These are phyloP conservation scores for Apiospora malaysiana DNA, from an alignment of 2,329 filamentous ascomycete genomes.

Conservation along the genomic window DNA sequence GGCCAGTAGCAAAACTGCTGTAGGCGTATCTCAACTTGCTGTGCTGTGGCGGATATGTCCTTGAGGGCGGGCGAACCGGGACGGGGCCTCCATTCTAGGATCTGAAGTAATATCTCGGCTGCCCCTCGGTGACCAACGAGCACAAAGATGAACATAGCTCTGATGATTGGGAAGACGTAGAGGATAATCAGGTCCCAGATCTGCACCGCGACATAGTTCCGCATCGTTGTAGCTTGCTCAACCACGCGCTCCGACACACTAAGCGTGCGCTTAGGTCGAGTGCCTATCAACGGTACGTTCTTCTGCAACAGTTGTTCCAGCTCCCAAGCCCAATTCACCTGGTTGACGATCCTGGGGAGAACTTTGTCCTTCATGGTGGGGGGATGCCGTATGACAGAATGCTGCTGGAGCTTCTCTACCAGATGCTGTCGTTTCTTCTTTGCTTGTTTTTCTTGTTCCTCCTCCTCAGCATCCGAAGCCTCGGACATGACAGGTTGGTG, in stretches of 20 bases:
- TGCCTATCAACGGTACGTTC: slow-evolving; percentile 85
- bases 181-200: slow-evolving; percentile 74
- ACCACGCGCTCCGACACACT: slow-evolving; percentile 95
- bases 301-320: slow-evolving; percentile 84
- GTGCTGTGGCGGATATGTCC: slow-evolving; percentile 93
- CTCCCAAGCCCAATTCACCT: slow-evolving; percentile 96
- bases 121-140: slow-evolving; percentile 80
- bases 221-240: slow-evolving; percentile 86
- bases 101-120: slow-evolving; percentile 77
- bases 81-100: slow-evolving; percentile 85
- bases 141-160: slow-evolving; percentile 74
- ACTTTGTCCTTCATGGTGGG: slow-evolving; percentile 84
- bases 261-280: slow-evolving; percentile 79
- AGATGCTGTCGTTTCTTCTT: slow-evolving; percentile 69
- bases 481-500: slow-evolving; percentile 39
- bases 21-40: slow-evolving; percentile 95
- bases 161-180: slow-evolving; percentile 80
- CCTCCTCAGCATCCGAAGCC: slow-evolving; percentile 74
- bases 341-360: slow-evolving; percentile 81
- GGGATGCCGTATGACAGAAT: slow-evolving; percentile 79
- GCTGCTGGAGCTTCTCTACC: slow-evolving; percentile 85
- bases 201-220: slow-evolving; percentile 73
- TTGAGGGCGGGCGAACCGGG: slow-evolving; percentile 86
- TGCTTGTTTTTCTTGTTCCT: slow-evolving; percentile 62
- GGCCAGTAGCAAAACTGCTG: slow-evolving; percentile 99